A percentile compares a stretch with the other conserved stretches of the same genome.
Conservation (phyloP, 1,284 basidiomycete species). For the Tilletia indica region DNA sequence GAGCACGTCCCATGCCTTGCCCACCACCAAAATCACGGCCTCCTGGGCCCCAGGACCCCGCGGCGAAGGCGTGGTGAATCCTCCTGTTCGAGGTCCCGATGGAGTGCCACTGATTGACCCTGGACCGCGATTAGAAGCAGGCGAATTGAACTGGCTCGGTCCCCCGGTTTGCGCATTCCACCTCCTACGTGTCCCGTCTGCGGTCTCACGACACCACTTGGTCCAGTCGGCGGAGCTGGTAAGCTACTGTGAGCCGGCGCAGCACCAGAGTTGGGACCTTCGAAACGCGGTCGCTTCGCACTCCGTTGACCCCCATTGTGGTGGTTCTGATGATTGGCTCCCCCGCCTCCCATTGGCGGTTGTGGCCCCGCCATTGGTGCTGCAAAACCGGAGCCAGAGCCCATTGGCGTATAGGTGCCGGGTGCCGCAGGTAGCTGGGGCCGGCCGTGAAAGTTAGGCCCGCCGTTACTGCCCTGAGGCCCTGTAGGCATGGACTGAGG, state of each 20-base stretch:
- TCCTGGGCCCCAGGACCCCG: background rate
- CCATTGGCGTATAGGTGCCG: conserved; percentile 10
- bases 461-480: background rate
- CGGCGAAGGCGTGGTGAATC: background rate
- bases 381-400: conserved; percentile 15
- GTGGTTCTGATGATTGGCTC: background rate
- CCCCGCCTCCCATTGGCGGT: background rate
- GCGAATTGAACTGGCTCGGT: too few relatives aligned
- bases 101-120: background rate
- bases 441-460: background rate
- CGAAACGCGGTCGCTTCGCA: conserved; percentile 2
- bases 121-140: background rate
- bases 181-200: too few relatives aligned
- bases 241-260: conserved; percentile 3
- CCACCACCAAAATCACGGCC: background rate
- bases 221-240: conserved; percentile 5
- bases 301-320: conserved; percentile 1
- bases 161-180: too few relatives aligned
- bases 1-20: conserved; percentile 4
- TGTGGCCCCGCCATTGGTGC: conserved; percentile 12
- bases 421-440: background rate
- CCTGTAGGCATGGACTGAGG: background rate
- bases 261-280: background rate
- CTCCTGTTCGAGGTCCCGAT: background rate
- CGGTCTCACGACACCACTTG: too few relatives aligned